These are phyloP conservation scores for Claviceps cyperi DNA, from an alignment of 2,329 filamentous ascomycete species.

Conservation along the genomic window DNA sequence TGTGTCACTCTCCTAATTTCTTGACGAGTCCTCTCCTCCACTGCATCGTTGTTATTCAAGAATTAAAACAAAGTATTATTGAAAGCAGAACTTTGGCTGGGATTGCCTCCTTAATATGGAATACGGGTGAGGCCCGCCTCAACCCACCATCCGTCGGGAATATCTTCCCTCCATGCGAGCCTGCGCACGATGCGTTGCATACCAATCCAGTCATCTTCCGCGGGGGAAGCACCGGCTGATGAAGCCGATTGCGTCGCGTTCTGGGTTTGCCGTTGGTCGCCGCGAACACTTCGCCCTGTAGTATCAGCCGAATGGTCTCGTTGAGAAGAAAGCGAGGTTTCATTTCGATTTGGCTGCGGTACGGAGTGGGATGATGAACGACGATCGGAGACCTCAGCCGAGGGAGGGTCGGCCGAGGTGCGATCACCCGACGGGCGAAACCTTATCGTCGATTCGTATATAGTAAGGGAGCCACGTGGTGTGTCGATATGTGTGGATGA, in stretches of 20 bases:
- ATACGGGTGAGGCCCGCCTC: conserved; percentile 51
- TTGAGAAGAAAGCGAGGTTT: not conserved
- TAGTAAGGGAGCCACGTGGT: conserved; percentile 1
- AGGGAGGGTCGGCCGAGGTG: not conserved
- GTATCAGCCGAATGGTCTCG: not conserved
- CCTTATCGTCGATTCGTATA: conserved; percentile 4
- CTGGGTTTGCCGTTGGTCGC: not conserved
- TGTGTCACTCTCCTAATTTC: not conserved
- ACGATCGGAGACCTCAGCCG: not conserved
- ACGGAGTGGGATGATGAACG: not conserved
- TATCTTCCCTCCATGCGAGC: conserved; percentile 55
- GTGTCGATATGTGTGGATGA: conserved; percentile 1
- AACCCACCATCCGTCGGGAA: conserved; percentile 74
- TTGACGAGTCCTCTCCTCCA: not conserved
- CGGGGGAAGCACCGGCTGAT: conserved; percentile 5
- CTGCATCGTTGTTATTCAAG: not conserved
- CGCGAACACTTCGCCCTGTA: not conserved
- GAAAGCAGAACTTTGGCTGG: no score
- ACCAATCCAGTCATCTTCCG: conserved; percentile 34
- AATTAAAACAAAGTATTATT: not conserved
- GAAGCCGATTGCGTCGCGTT: not conserved
- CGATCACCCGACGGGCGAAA: not conserved
- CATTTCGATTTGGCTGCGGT: not conserved
- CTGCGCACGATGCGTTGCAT: conserved; percentile 61
- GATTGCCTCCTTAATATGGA: conserved; percentile 20